These are phyloP conservation scores for Paramecium caudatum DNA, from an alignment of 73 alveolate genomes.

Conservation along the genomic window DNA sequence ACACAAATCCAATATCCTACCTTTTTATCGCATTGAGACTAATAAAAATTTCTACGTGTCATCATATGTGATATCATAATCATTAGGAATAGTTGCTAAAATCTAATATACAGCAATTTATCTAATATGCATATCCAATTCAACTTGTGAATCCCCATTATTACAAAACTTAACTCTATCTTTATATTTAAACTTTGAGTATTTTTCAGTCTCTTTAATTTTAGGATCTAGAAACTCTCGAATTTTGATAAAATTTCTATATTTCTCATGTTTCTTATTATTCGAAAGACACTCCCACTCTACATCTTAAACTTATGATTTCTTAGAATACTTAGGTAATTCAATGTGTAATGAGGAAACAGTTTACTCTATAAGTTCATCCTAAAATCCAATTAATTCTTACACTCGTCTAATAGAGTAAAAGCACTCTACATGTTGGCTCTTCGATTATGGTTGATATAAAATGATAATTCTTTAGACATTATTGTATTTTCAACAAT, in stretches of 20 bases:
- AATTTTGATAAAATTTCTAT: background rate
- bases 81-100: background rate
- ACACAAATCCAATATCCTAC: background rate
- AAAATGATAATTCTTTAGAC: background rate
- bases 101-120: constrained; percentile 11
- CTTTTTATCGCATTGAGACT: background rate
- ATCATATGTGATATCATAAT: background rate
- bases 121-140: background rate
- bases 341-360: background rate
- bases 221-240: background rate
- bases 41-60: background rate
- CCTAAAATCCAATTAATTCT: background rate
- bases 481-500: too few species aligned
- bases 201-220: background rate
- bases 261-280: background rate
- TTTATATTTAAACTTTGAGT: background rate
- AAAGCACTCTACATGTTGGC: background rate
- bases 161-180: background rate
- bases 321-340: background rate
- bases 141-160: background rate
- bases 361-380: background rate
- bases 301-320: background rate
- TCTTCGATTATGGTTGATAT: background rate
- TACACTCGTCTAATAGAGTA: background rate
- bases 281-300: background rate